These are phyloP conservation scores for Citrus glauca DNA, from an alignment of 345 rosid genomes.

Conservation along the genomic window DNA sequence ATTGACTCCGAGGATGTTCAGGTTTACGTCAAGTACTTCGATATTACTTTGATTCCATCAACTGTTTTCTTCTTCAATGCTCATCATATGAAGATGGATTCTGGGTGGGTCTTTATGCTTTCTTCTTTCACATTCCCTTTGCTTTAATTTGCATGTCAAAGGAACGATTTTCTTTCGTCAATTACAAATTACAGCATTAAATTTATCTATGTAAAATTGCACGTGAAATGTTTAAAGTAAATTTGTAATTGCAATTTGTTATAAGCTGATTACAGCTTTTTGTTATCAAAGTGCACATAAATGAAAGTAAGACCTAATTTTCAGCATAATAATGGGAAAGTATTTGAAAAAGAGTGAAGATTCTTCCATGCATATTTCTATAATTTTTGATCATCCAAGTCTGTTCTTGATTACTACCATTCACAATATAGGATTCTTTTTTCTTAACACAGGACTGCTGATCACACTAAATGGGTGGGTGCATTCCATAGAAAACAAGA, in stretches of 20 bases:
- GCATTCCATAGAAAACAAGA: conserved; percentile 78
- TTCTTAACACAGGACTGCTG: conserved; percentile 61
- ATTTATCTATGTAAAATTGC: neutral
- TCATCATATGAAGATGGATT: conserved; percentile 95
- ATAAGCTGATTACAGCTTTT: neutral
- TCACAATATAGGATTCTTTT: neutral
- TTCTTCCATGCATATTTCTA: too few relatives aligned
- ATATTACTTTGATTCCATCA: conserved; percentile 66
- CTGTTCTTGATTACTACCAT: neutral
- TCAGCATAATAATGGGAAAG: too few relatives aligned
- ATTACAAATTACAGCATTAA: neutral
- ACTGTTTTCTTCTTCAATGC: conserved; percentile 92
- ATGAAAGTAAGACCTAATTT: too few relatives aligned
- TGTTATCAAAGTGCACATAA: neutral
- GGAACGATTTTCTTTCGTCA: neutral
- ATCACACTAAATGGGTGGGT: conserved; percentile 94
- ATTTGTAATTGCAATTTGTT: neutral
- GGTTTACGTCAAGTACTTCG: conserved; percentile 82
- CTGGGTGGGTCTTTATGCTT: conserved; percentile 64
- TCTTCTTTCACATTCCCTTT: neutral
- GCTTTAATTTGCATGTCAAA: neutral
- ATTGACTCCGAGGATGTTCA: conserved; percentile 71
- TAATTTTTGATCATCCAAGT: neutral
- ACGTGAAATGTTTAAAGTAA: neutral
- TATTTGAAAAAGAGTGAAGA: too few relatives aligned